Evolutionary conservation across 1,284 basidiomycete species (phyloP).

Genomic region (Cutaneotrichosporon dermatis): DNA sequence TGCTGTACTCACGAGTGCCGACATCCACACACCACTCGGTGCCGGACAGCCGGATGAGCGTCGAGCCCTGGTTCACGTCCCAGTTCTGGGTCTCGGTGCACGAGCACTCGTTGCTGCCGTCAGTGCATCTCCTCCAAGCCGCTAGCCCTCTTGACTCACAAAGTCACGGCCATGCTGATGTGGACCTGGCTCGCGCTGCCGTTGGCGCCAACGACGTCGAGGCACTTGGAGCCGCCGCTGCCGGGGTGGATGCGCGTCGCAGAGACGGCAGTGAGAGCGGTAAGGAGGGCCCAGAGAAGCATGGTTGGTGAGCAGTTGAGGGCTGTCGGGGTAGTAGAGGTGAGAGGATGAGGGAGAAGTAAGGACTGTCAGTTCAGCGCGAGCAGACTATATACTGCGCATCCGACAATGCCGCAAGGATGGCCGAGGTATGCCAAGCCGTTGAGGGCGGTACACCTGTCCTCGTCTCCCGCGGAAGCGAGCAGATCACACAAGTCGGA

Average conservation of each 20-base stretch:
- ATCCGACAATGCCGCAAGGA: too few species aligned
- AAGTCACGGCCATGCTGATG: not conserved
- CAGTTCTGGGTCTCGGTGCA: slow-evolving; percentile 16
- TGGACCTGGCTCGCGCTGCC: not conserved
- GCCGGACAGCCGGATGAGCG: slow-evolving; percentile 8
- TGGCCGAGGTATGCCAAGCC: too few species aligned
- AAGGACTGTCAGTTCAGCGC: too few species aligned
- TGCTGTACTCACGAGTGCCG: slow-evolving; percentile 1
- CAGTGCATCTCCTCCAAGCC: not conserved
- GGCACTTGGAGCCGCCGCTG: not conserved
- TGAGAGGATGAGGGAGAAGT: too few species aligned
- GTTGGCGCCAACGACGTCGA: not conserved
- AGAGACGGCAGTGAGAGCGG: not conserved
- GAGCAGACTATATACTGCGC: too few species aligned
- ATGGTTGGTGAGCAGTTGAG: not conserved
- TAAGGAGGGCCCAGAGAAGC: not conserved
- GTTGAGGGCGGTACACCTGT: too few species aligned
- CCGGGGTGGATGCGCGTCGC: not conserved
- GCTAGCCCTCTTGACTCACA: not conserved
- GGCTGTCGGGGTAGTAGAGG: not conserved
- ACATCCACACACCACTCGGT: slow-evolving; percentile 33
- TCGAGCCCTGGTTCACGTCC: slow-evolving; percentile 5
- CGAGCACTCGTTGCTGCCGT: slow-evolving; percentile 16
- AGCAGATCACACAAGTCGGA: too few species aligned
- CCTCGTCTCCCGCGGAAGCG: too few species aligned